These are phyloP conservation scores for Aspergillus sp. DNA, from an alignment of 2,329 filamentous ascomycete genomes.

Conservation along the genomic window DNA sequence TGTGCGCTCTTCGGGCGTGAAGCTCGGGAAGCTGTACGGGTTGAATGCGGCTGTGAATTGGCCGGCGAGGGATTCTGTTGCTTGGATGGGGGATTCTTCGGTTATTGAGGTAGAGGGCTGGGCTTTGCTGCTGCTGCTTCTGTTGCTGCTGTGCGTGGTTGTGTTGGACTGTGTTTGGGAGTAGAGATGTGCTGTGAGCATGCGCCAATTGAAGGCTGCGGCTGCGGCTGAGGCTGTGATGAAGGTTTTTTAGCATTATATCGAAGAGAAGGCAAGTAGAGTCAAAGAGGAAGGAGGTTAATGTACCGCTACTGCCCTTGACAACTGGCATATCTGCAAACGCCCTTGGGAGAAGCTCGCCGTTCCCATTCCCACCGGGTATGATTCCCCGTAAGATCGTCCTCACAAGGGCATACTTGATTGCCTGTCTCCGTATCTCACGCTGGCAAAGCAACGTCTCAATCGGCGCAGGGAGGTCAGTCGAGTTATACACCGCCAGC, in stretches of 20 bases:
- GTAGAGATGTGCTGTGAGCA: slow-evolving; percentile 27
- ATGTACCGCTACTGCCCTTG: not conserved
- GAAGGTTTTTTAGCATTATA: not conserved
- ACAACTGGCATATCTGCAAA: not conserved
- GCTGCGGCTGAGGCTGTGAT: slow-evolving; percentile 15
- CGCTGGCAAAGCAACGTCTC: slow-evolving; percentile 16
- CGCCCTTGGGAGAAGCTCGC: slow-evolving; percentile 11
- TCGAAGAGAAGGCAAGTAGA: not conserved
- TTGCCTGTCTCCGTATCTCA: slow-evolving; percentile 11
- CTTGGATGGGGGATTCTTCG: not conserved
- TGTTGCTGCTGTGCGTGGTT: not conserved
- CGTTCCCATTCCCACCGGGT: slow-evolving; percentile 1
- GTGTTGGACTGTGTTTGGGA: not conserved
- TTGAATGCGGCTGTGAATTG: slow-evolving; percentile 23
- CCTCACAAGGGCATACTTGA: slow-evolving; percentile 25
- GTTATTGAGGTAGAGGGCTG: too few relatives aligned
- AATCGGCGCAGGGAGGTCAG: slow-evolving; percentile 18
- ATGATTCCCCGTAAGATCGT: slow-evolving; percentile 20
- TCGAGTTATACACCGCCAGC: slow-evolving; percentile 22
- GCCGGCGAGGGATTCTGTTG: slow-evolving; percentile 8
- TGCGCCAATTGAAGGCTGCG: slow-evolving; percentile 29
- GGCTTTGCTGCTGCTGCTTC: too few relatives aligned
- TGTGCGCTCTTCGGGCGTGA: slow-evolving; percentile 15
- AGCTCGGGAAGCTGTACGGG: slow-evolving; percentile 17
- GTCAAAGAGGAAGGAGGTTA: not conserved